Base-by-base conservation (phyloP, 75 land plant species). In the Cunninghamia lanceolata region DNA sequence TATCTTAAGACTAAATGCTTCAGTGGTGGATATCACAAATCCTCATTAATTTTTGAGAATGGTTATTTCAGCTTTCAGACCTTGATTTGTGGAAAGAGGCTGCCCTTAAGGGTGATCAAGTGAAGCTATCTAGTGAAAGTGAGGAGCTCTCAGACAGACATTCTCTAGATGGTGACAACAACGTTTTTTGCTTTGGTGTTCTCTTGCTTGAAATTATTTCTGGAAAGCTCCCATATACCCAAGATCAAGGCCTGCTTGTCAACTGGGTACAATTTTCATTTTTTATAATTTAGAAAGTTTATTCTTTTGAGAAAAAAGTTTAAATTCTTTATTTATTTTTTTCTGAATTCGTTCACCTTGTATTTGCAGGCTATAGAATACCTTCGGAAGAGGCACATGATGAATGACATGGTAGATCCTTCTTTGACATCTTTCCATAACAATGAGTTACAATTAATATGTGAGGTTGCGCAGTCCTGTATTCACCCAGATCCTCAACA, bases 171-270 rank as follows among this genome's bases (percentile, higher is more conserved):
- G 92, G 92, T 82, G 95, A 92, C 77, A 87, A 90, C 74, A 96
- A 96, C 85, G 84, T 98, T 13, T 92, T 89, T 85, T 86, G 91
- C 84, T 98, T 98, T 89, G 99, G 99, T 59, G 82, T 96, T 34
- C 85, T 98, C 50, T 68, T 96, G 84, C 92, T 98, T 21, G 99
- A 98, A 85, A 90, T 93, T 25, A 90, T 98, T 66, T 93, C 95
- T 47, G 99, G 97, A 56, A 92, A 89, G 86, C 87, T 86, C 8
- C 91, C 94, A 3, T 86, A 88, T 83, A 87, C 90, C 34, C 89
- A 94, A 83, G 93, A 89, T 36, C 82, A 90, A 38, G 94, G 91
- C 40, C 85, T 90, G 30, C 88, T 95, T 32, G 73, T 91, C 13
- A 92, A 92, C 56, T 94, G 95, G 97, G 97, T 95, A 92, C 56